Evolutionary conservation across 345 rosid genomes (phyloP).

Genomic region (Arabis hirsuta): DNA sequence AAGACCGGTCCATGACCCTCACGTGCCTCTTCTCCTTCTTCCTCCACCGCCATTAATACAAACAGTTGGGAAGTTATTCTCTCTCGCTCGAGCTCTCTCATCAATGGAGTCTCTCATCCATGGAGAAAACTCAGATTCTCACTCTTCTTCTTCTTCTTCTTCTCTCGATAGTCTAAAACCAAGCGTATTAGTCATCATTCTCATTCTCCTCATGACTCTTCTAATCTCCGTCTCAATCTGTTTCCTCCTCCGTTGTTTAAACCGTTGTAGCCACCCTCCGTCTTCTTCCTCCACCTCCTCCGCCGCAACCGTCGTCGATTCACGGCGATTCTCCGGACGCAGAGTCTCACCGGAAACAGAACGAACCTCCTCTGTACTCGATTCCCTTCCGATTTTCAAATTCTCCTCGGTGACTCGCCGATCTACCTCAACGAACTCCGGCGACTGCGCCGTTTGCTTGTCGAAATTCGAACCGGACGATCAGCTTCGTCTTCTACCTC

Average conservation of each 20-base stretch:
- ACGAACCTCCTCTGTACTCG: constrained; percentile 47
- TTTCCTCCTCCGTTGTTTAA: constrained; percentile 72
- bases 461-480: constrained; percentile 75
- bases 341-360: constrained; percentile 60
- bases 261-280: constrained; percentile 48
- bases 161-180: constrained; percentile 63
- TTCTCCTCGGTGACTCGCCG: constrained; percentile 73
- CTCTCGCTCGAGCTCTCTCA: not conserved
- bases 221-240: constrained; percentile 70
- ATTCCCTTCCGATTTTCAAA: constrained; percentile 80
- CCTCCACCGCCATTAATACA: constrained; percentile 35
- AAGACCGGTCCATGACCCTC: constrained; percentile 39
- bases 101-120: constrained; percentile 34
- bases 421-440: constrained; percentile 44
- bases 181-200: constrained; percentile 57
- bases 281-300: constrained; percentile 43
- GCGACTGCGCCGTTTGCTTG: constrained; percentile 88
- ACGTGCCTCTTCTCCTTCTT: constrained; percentile 23
- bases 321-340: constrained; percentile 43
- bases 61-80: constrained; percentile 12
- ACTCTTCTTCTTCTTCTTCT: constrained; percentile 44
- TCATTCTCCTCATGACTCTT: constrained; percentile 63
- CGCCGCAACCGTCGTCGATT: constrained; percentile 32
- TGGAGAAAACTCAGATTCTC: constrained; percentile 16
- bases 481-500: constrained; percentile 82